A percentile compares a stretch with the other conserved stretches of the same genome.
Evolutionary conservation across 31 red algal species (phyloP).

Genomic region (Endocladia muricata): DNA sequence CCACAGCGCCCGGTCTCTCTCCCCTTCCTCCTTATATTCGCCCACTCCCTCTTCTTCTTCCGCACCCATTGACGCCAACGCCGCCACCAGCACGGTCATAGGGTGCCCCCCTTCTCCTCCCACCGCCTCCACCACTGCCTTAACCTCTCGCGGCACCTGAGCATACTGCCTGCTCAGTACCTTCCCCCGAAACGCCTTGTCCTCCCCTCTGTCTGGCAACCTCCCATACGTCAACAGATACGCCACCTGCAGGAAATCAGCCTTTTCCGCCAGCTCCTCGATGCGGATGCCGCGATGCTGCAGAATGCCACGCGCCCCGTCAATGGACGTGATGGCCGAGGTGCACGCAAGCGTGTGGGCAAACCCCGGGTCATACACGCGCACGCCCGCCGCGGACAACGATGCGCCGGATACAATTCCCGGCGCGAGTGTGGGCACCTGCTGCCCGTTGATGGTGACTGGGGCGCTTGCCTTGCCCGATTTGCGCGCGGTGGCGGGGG

Average conservation of each 20-base stretch:
- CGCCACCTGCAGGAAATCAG: constrained; percentile 56
- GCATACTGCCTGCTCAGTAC: background rate
- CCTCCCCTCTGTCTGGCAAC: constrained; percentile 40
- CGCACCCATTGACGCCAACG: constrained; percentile 68
- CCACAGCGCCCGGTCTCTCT: constrained; percentile 13
- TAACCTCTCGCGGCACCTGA: background rate
- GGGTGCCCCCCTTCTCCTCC: constrained; percentile 55
- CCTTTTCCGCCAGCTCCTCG: constrained; percentile 68
- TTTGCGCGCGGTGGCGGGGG: background rate
- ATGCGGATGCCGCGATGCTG: constrained; percentile 90
- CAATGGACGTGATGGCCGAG: constrained; percentile 80
- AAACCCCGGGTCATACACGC: constrained; percentile 88
- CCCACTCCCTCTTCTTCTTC: constrained; percentile 26
- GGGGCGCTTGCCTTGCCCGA: background rate
- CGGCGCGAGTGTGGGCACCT: background rate
- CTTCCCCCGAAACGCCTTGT: constrained; percentile 2
- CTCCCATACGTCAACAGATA: constrained; percentile 74
- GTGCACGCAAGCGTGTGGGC: constrained; percentile 71
- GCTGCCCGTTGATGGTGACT: background rate
- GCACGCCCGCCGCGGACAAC: background rate
- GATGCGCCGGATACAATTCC: background rate
- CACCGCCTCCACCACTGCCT: constrained; percentile 41
- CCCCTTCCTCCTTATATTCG: constrained; percentile 31
- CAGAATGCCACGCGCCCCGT: constrained; percentile 70
- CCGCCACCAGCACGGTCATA: constrained; percentile 82